These are phyloP conservation scores for Penicillium pulvis DNA, from an alignment of 495 filamentous ascomycete species.

Conservation along the genomic window DNA sequence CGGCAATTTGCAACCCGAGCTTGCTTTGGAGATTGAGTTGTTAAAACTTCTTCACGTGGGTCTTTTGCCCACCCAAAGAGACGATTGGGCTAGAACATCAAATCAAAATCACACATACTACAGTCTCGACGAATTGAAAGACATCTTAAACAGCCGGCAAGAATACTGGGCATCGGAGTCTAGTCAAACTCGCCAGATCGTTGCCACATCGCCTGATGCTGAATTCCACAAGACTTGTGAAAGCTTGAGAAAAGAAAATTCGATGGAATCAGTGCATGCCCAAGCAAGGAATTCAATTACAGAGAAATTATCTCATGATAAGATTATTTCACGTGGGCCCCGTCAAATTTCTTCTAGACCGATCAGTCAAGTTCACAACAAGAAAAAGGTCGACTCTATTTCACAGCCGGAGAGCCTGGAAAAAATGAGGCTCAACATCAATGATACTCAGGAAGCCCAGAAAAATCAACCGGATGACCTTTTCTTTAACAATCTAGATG, in stretches of 20 bases:
- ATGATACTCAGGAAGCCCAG: neutral
- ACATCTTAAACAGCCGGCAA: constrained; percentile 23
- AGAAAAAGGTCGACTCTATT: neutral
- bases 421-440: neutral
- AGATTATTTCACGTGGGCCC: neutral
- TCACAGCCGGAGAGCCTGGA: neutral
- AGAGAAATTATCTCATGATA: neutral
- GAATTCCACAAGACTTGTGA: neutral
- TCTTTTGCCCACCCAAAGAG: constrained; percentile 3
- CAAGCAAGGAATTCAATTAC: neutral
- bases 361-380: neutral
- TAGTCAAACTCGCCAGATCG: neutral
- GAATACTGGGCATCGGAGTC: constrained; percentile 13
- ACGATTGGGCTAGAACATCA: neutral
- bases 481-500: constrained; percentile 19
- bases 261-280: neutral
- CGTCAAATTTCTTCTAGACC: neutral
- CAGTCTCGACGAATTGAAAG: constrained; percentile 30
- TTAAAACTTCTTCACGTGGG: constrained; percentile 23
- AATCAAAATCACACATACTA: constrained; percentile 13
- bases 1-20: neutral
- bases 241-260: neutral
- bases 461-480: constrained; percentile 3
- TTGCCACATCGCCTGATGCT: neutral
- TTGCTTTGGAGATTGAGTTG: constrained; percentile 16